phyloP scores from a whole-genome alignment of 768 basidiomycete species.

The Lentinula edodes region DNA sequence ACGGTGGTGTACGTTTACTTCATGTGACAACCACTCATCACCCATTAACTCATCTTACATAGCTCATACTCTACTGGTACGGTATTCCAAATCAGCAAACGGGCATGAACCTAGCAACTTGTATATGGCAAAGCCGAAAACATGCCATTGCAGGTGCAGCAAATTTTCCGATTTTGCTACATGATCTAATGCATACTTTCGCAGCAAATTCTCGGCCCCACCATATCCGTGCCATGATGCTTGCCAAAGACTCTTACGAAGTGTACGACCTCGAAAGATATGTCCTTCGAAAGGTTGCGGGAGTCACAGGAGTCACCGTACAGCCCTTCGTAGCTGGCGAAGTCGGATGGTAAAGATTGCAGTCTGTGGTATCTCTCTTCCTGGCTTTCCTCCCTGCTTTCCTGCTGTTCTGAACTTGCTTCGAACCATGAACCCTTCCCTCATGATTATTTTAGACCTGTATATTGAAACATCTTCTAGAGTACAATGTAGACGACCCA shows the following conservation, averaged over 20 bases:
- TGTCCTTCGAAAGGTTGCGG: conserved; percentile 59
- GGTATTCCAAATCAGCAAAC: conserved; percentile 72
- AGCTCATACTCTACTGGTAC: conserved; percentile 94
- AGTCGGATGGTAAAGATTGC: conserved; percentile 56
- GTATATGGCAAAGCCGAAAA: conserved; percentile 88
- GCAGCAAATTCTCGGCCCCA: conserved; percentile 76
- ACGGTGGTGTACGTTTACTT: conserved; percentile 63
- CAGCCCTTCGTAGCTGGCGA: conserved; percentile 58
- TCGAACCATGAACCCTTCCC: not conserved
- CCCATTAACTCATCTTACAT: conserved; percentile 8
- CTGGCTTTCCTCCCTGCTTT: not conserved
- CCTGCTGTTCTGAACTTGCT: too few relatives aligned
- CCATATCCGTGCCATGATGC: conserved; percentile 78
- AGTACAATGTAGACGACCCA: not conserved
- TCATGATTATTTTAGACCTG: not conserved
- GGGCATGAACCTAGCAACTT: conserved; percentile 88
- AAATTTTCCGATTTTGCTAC: conserved; percentile 33
- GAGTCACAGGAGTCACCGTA: conserved; percentile 51
- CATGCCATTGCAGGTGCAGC: conserved; percentile 81
- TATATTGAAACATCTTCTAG: not conserved
- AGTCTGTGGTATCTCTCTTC: too few relatives aligned
- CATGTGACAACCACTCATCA: not conserved
- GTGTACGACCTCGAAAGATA: conserved; percentile 75
- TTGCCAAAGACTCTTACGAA: conserved; percentile 75
- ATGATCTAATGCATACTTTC: conserved; percentile 36